Conservation (phyloP, 345 rosid genomes). For the Pugionium cornutum region DNA sequence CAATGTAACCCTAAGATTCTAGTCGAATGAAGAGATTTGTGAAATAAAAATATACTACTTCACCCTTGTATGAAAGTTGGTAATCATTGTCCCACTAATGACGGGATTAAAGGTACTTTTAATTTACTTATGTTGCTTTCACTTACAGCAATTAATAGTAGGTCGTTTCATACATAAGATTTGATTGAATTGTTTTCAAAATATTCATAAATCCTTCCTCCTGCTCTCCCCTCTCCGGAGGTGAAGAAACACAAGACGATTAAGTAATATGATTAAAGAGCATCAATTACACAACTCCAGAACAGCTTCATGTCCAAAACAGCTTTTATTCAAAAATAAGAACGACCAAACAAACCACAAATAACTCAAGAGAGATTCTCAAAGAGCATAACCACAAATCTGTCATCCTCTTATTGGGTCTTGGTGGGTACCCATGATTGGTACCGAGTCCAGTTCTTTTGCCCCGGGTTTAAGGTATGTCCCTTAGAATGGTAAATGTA, state of each 20-base stretch:
- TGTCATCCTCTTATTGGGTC: slow-evolving; percentile 42
- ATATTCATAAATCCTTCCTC: background rate
- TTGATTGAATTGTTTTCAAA: background rate
- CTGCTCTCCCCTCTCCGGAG: slow-evolving; percentile 1
- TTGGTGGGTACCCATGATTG: slow-evolving; percentile 88
- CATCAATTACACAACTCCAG: slow-evolving; percentile 4
- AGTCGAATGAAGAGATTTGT: background rate
- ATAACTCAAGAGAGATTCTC: slow-evolving; percentile 23
- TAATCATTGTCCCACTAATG: background rate
- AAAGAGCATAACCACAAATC: slow-evolving; percentile 3
- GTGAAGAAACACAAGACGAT: background rate
- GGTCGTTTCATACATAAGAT: background rate
- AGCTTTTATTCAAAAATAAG: slow-evolving; percentile 28
- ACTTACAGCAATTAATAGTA: background rate
- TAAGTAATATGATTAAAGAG: slow-evolving; percentile 8
- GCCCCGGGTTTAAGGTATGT: slow-evolving; percentile 86
- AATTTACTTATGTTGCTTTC: background rate
- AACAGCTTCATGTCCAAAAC: slow-evolving; percentile 29
- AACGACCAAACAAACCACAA: slow-evolving; percentile 22
- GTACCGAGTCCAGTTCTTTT: slow-evolving; percentile 93
- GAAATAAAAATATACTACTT: background rate
- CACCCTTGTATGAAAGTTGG: background rate
- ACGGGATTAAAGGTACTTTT: background rate
- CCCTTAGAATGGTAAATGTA: slow-evolving; percentile 92
- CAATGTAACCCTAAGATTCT: too few relatives aligned